Evolutionary conservation across 108 stramenopile genomes (phyloP).

Genomic region (Skeletonema menzelii): DNA sequence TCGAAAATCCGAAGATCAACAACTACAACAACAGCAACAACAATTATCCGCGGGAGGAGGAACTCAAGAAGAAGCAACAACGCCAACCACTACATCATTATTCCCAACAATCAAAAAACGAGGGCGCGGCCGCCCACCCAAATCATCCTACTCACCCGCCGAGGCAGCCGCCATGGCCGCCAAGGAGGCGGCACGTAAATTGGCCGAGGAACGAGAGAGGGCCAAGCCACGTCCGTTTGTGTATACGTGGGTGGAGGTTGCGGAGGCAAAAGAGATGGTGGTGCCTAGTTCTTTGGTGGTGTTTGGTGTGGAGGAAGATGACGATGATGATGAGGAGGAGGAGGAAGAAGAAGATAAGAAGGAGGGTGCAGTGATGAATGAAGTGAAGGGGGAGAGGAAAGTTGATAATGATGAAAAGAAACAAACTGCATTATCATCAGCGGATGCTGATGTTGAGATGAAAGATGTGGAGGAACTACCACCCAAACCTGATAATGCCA

Average conservation of each 20-base stretch:
- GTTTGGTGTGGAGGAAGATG: conserved; percentile 14
- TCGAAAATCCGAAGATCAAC: background rate
- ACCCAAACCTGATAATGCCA: background rate
- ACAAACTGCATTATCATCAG: background rate
- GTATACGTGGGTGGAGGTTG: conserved; percentile 47
- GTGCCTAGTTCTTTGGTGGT: conserved; percentile 46
- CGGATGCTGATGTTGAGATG: conserved; percentile 7
- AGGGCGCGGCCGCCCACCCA: conserved; percentile 5
- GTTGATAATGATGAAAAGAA: background rate
- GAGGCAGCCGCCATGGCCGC: conserved; percentile 3
- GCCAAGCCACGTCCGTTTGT: conserved; percentile 47
- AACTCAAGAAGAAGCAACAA: background rate
- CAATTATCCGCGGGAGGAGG: too few relatives aligned
- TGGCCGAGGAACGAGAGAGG: background rate
- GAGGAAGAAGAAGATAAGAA: conserved; percentile 3
- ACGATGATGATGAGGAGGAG: background rate
- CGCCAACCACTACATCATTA: background rate
- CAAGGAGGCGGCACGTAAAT: background rate
- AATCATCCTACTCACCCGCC: conserved; percentile 2
- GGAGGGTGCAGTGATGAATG: background rate
- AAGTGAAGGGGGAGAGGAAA: background rate
- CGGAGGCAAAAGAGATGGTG: conserved; percentile 43
- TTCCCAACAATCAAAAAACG: background rate
- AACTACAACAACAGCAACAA: background rate
- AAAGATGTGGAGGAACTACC: conserved; percentile 4